Conservation (phyloP, 2,329 filamentous ascomycete genomes). For the Neoascochyta sp. region DNA sequence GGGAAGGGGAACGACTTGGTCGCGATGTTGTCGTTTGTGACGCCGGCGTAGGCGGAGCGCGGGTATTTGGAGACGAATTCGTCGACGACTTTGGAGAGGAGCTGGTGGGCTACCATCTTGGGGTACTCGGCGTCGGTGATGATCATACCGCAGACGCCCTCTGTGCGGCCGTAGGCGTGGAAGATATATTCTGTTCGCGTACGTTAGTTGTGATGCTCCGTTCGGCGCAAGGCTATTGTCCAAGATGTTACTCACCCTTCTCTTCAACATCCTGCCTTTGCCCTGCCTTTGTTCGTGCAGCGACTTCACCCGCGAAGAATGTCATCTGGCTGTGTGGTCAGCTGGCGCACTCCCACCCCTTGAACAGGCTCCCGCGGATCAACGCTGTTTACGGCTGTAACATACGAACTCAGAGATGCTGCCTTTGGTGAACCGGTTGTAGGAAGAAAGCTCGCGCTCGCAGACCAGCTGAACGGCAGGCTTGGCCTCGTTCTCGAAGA, state of each 20-base stretch:
- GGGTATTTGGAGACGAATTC: constrained; percentile 80
- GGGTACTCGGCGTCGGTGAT: constrained; percentile 50
- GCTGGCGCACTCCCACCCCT: no score
- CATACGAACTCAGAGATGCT: constrained; percentile 34
- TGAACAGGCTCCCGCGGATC: no score
- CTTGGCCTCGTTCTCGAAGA: constrained; percentile 74
- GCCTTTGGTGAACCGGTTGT: constrained; percentile 70
- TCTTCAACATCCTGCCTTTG: constrained; percentile 83
- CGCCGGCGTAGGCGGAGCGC: constrained; percentile 60
- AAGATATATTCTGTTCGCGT: constrained; percentile 57
- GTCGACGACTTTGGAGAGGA: constrained; percentile 82
- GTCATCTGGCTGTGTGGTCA: constrained; percentile 58
- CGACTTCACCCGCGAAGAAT: constrained; percentile 81
- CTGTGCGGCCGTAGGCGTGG: constrained; percentile 44
- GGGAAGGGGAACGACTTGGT: constrained; percentile 57
- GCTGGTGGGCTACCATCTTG: constrained; percentile 77
- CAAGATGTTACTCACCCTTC: constrained; percentile 49
- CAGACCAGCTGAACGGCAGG: constrained; percentile 71
- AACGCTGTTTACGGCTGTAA: no score
- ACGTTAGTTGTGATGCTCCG: constrained; percentile 1
- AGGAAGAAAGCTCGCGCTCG: constrained; percentile 73
- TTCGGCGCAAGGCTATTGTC: neutral
- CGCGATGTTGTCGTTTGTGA: constrained; percentile 25
- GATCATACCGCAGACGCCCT: constrained; percentile 48
- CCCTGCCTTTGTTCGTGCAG: constrained; percentile 76